Evolutionary conservation across 2,329 filamentous ascomycete species (phyloP), one percentile per base, ranked within the genome.

Genomic region (Beauveria sp.): DNA sequence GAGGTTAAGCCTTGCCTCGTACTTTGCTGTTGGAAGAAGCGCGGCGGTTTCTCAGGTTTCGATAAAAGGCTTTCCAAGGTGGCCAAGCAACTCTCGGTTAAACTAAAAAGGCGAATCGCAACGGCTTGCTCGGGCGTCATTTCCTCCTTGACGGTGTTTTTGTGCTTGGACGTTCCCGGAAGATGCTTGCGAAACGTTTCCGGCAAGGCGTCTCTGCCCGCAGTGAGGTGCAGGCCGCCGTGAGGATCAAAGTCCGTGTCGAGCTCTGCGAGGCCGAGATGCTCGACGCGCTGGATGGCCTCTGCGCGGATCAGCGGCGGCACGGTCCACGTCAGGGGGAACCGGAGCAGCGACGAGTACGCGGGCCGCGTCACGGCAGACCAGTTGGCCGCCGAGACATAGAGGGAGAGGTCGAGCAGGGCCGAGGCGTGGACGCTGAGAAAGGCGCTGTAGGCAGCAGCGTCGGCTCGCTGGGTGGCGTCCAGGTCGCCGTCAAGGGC

Each of bases 311-410:
- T 79, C 61, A 84, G 79, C 0, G 89, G 86, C 2, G 93, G 93
- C 5, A 96, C 80, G 47, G 89, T 89, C 84, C 95, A 99, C 68
- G 93, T 93, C 64, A 92, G 81, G 20, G 95, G 92, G 80, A 95
- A 96, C 46, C 89, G 85, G 45, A 98, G 84, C 61, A 97, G 83
- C 6, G 79, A 77, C 66, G 87, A 91, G 76, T 92, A 96, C 43
- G 91, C 88, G 2, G 91, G 90, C 18, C 91, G 86, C 4, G 92
- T 96, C 54, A 82, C 78, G 49, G 81, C 78, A 60, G 86, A 81
- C 83, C 95, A 99, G 77, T 98, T 97, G 65, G 91, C 86, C 62
- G 88, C 90, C 38, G 92, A 95, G 65, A 95, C 89, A 73, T 96
- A 98, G 67, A 98, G 87, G 57, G 87, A 93, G 62, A 97, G 86